Conservation (phyloP, 2,329 filamentous ascomycete genomes). For the Fusarium sp. region DNA sequence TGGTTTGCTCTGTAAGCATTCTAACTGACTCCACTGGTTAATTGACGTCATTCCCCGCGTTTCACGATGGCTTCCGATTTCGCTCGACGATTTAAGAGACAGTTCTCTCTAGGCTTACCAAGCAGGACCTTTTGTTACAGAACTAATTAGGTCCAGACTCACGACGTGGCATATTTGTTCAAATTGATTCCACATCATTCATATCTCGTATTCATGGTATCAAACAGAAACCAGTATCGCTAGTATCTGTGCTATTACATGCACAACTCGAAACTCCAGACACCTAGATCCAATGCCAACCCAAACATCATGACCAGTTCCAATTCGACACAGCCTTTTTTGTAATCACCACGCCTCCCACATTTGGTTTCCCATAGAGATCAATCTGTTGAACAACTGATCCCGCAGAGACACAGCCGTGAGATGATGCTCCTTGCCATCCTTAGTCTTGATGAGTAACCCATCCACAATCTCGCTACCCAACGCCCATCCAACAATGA, state of each 20-base stretch:
- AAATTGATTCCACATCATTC: constrained; percentile 23
- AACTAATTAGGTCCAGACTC: background rate
- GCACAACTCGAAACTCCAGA: constrained; percentile 24
- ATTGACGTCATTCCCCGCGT: constrained; percentile 33
- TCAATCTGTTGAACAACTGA: constrained; percentile 82
- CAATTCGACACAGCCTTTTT: background rate
- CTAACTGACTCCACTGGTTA: background rate
- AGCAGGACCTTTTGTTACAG: constrained; percentile 10
- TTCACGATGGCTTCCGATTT: background rate
- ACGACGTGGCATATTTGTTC: background rate
- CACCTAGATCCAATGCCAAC: background rate
- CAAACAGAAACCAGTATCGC: background rate
- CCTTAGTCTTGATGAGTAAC: constrained; percentile 72
- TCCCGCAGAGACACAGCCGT: constrained; percentile 80
- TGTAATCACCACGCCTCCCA: constrained; percentile 77
- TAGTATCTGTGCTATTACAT: background rate
- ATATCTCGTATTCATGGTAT: constrained; percentile 20
- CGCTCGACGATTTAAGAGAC: background rate
- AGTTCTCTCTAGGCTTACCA: constrained; percentile 6
- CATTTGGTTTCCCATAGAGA: constrained; percentile 83
- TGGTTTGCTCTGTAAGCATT: constrained; percentile 13
- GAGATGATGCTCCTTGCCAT: constrained; percentile 68
- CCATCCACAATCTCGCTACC: constrained; percentile 81
- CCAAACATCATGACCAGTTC: background rate
- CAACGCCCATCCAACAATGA: constrained; percentile 84